Evolutionary conservation across 768 basidiomycete genomes (phyloP).

Genomic region (Dentipellis sp.): DNA sequence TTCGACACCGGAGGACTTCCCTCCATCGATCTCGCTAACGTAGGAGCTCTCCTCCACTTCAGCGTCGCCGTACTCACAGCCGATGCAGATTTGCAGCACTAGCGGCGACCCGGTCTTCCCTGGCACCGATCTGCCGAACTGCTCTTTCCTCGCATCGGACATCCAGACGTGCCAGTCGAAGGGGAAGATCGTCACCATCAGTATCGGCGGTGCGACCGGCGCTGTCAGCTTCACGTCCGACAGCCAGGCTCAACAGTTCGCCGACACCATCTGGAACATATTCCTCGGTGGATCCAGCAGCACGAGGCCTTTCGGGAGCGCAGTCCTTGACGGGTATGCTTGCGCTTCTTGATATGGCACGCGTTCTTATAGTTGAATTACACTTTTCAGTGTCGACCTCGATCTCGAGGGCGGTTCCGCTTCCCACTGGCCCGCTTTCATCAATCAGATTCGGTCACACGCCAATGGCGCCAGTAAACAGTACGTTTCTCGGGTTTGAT

Average conservation of each 20-base stretch:
- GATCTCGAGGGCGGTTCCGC: slow-evolving; percentile 63
- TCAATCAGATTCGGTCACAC: slow-evolving; percentile 45
- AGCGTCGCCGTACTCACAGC: background rate
- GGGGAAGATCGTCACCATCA: slow-evolving; percentile 30
- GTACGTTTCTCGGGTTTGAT: slow-evolving; percentile 22
- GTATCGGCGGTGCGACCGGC: slow-evolving; percentile 40
- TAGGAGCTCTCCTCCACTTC: slow-evolving; percentile 16
- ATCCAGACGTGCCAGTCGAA: slow-evolving; percentile 53
- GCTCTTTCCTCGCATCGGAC: slow-evolving; percentile 46
- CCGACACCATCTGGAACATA: slow-evolving; percentile 61
- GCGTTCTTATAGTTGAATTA: background rate
- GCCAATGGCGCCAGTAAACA: slow-evolving; percentile 42
- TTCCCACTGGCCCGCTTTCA: slow-evolving; percentile 21
- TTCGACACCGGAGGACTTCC: slow-evolving; percentile 50
- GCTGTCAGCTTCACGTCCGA: slow-evolving; percentile 51
- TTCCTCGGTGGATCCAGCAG: slow-evolving; percentile 56
- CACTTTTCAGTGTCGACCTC: slow-evolving; percentile 38
- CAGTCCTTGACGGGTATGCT: slow-evolving; percentile 60
- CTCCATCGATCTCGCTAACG: slow-evolving; percentile 53
- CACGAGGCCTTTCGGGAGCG: slow-evolving; percentile 63
- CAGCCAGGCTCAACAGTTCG: slow-evolving; percentile 47
- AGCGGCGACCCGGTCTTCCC: slow-evolving; percentile 47
- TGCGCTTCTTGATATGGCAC: background rate
- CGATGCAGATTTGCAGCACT: slow-evolving; percentile 54
- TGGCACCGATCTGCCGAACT: slow-evolving; percentile 55